Conservation (phyloP, 106 monocot genomes). For the Iris macrosiphon region DNA sequence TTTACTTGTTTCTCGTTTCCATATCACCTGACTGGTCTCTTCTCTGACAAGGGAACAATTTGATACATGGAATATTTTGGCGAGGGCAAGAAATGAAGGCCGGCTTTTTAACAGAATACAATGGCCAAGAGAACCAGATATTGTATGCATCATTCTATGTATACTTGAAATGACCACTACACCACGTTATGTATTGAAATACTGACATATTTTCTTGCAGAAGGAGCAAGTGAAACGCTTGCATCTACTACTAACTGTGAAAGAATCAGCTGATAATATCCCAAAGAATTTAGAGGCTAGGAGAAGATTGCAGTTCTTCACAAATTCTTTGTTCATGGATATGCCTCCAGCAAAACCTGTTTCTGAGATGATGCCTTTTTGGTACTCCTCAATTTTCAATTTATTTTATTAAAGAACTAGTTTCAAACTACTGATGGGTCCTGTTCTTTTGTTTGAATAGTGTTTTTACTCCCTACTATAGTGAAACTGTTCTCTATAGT, state of each 20-base stretch:
- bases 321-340: conserved; percentile 95
- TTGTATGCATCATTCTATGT: conserved; percentile 33
- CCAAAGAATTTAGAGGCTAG: conserved; percentile 96
- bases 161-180: neutral
- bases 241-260: conserved; percentile 84
- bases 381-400: conserved; percentile 27
- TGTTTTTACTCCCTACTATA: conserved; percentile 99
- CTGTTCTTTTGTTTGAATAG: conserved; percentile 30
- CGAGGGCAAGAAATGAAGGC: conserved; percentile 74
- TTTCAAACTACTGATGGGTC: neutral
- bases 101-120: conserved; percentile 75
- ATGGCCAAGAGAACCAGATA: conserved; percentile 82
- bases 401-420: neutral
- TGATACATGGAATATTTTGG: conserved; percentile 87
- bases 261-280: conserved; percentile 86
- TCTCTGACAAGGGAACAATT: conserved; percentile 66
- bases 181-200: neutral
- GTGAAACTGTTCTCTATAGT: conserved; percentile 94
- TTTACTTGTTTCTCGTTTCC: neutral
- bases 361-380: conserved; percentile 90
- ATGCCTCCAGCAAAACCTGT: conserved; percentile 85
- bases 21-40: conserved; percentile 1
- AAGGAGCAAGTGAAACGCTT: conserved; percentile 93
- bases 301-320: conserved; percentile 84
- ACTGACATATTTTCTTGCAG: conserved; percentile 36